phyloP scores from a whole-genome alignment of 1,284 basidiomycete species.

The Fomitopsis pinicola region DNA sequence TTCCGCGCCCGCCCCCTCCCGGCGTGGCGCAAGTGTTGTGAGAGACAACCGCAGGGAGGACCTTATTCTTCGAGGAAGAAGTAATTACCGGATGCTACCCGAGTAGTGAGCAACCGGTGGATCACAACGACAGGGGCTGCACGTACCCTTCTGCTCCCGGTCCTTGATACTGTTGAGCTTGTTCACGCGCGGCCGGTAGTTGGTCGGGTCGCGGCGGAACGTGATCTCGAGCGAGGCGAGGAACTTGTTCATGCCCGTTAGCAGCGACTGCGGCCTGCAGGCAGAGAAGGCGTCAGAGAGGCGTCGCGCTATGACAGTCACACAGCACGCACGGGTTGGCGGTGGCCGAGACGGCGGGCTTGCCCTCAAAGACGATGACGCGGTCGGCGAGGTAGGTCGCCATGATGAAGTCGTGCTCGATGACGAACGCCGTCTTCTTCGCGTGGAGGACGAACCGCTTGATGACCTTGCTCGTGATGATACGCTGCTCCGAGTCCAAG shows the following conservation, averaged over 20 bases:
- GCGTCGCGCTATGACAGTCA: not conserved
- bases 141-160: constrained; percentile 86
- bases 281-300: constrained; percentile 3
- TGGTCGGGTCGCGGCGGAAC: constrained; percentile 94
- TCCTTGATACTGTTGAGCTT: constrained; percentile 92
- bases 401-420: constrained; percentile 98
- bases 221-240: constrained; percentile 91
- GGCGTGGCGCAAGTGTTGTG: not conserved
- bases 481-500: constrained; percentile 98
- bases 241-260: constrained; percentile 92
- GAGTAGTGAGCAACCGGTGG: constrained; percentile 3
- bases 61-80: constrained; percentile 83
- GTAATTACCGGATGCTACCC: constrained; percentile 72
- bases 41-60: constrained; percentile 3
- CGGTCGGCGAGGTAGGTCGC: constrained; percentile 96
- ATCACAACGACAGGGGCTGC: constrained; percentile 1
- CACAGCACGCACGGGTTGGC: constrained; percentile 70
- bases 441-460: constrained; percentile 95
- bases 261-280: constrained; percentile 71
- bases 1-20: not conserved
- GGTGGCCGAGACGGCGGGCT: constrained; percentile 78
- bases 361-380: constrained; percentile 92
- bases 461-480: constrained; percentile 94
- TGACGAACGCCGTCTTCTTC: constrained; percentile 96
- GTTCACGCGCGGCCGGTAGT: constrained; percentile 92